Evolutionary conservation across 768 basidiomycete genomes (phyloP), one percentile per base, ranked within the genome.

Genomic region (Mycena vulgaris): DNA sequence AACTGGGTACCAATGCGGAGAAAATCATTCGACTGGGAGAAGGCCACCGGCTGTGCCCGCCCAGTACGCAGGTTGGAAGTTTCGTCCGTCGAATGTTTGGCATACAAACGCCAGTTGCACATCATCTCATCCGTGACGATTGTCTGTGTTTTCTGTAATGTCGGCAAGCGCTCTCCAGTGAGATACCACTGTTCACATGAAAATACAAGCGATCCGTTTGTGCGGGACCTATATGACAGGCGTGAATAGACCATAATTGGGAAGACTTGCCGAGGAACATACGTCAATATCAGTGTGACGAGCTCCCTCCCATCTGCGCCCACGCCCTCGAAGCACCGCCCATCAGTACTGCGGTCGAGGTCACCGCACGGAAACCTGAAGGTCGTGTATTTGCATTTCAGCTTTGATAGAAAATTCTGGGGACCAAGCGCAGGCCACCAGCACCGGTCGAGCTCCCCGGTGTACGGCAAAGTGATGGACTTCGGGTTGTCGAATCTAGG

Each of bases 351-450:
- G 19, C 1, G 6, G 0, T 17, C 21, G 11, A 23, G 21, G 42
- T 45, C 17, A 4, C 51, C 68, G 5, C 17, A 37, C 19, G 40
- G 37, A 25, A 69, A 49, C 35, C 40, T 5, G 28, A 69, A 69
- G 19, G 52, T 58, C 21, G 53, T 37, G 33, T 63, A 69, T 27
- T 21, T 63, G 45, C 61, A 63, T 33, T 58, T 69, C 28, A 71
- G 55, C 28, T 56, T 63, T 23, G 76, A 76, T 40, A 81, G 65
- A 62, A 80, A 77, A 63, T 79, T 77, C 16, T 65, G 30, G 2
- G 52, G 52, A 9, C 78, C 78, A 2, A 81, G 75, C 0, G 79
- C 68, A 23, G 66, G 74, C 73, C 76, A 80, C 79, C 79, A 81
- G 31, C 76, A 76, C 16, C 78, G 75, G 55, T 79, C 76, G 11